phyloP scores from a whole-genome alignment of 805 yeast species.

The Wickerhamomyces hampshirensis region DNA sequence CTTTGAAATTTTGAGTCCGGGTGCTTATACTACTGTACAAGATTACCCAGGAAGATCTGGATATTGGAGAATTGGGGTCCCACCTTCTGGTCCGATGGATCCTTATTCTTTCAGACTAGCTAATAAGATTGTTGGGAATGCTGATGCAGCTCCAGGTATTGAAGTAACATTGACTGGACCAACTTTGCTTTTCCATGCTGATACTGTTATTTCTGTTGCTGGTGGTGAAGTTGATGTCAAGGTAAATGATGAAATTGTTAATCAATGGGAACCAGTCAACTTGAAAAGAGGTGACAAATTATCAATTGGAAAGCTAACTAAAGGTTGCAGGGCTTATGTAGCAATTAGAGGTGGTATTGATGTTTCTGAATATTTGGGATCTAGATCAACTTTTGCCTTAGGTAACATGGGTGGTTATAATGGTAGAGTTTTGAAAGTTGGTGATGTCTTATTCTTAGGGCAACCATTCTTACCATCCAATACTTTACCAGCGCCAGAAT shows the following conservation, averaged over 20 bases:
- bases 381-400: constrained; percentile 93
- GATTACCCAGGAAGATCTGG: constrained; percentile 90
- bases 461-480: constrained; percentile 67
- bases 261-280: constrained; percentile 68
- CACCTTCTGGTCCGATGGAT: constrained; percentile 99
- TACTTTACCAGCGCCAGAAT: constrained; percentile 66
- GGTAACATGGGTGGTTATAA: constrained; percentile 93
- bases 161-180: constrained; percentile 91
- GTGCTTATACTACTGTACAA: constrained; percentile 94
- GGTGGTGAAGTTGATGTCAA: constrained; percentile 78
- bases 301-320: constrained; percentile 70
- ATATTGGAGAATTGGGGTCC: constrained; percentile 73
- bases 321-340: constrained; percentile 87
- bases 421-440: constrained; percentile 86
- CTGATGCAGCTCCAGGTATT: constrained; percentile 76
- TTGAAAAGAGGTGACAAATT: constrained; percentile 74
- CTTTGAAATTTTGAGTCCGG: constrained; percentile 80
- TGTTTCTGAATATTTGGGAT: constrained; percentile 89
- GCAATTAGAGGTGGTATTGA: constrained; percentile 93
- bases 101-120: constrained; percentile 85
- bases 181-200: constrained; percentile 75
- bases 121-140: constrained; percentile 87
- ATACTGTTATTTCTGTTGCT: constrained; percentile 71
- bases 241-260: constrained; percentile 52
- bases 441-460: constrained; percentile 87